Conservation (phyloP, 352 stramenopile genomes). For the Phytophthora chlamydospora region DNA sequence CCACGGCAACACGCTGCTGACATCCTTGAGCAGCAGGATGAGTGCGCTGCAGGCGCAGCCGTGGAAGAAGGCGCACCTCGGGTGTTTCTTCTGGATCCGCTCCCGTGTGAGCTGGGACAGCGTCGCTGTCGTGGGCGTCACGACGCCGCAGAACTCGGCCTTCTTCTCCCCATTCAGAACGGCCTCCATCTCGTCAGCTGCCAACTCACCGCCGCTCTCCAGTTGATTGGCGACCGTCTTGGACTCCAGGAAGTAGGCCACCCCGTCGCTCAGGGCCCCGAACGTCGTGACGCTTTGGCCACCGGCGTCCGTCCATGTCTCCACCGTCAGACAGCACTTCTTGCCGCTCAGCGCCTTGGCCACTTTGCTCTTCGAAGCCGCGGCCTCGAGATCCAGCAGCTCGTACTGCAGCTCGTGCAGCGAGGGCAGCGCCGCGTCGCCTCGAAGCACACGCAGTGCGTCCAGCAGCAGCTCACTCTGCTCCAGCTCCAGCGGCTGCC, state of each 20-base stretch:
- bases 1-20: slow-evolving; percentile 59
- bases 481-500: slow-evolving; percentile 51
- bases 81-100: slow-evolving; percentile 61
- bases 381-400: slow-evolving; percentile 61
- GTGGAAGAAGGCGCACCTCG: slow-evolving; percentile 69
- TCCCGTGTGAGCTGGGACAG: slow-evolving; percentile 52
- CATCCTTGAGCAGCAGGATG: slow-evolving; percentile 53
- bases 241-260: slow-evolving; percentile 56
- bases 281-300: slow-evolving; percentile 56
- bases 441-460: slow-evolving; percentile 49
- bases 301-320: slow-evolving; percentile 53
- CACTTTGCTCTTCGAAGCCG: slow-evolving; percentile 49
- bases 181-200: slow-evolving; percentile 50
- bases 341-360: slow-evolving; percentile 51
- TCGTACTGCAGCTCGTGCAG: slow-evolving; percentile 71
- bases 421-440: slow-evolving; percentile 47
- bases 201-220: slow-evolving; percentile 35
- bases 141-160: slow-evolving; percentile 52
- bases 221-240: slow-evolving; percentile 13
- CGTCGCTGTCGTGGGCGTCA: slow-evolving; percentile 49
- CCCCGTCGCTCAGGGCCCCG: slow-evolving; percentile 42
- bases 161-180: slow-evolving; percentile 61
- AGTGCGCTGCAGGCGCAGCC: slow-evolving; percentile 65
- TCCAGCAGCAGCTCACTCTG: slow-evolving; percentile 52
- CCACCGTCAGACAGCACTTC: slow-evolving; percentile 61